A percentile compares a stretch with the other conserved stretches of the same genome.
Conservation (phyloP, 345 rosid genomes). For the Gossypium rotundifolium region DNA sequence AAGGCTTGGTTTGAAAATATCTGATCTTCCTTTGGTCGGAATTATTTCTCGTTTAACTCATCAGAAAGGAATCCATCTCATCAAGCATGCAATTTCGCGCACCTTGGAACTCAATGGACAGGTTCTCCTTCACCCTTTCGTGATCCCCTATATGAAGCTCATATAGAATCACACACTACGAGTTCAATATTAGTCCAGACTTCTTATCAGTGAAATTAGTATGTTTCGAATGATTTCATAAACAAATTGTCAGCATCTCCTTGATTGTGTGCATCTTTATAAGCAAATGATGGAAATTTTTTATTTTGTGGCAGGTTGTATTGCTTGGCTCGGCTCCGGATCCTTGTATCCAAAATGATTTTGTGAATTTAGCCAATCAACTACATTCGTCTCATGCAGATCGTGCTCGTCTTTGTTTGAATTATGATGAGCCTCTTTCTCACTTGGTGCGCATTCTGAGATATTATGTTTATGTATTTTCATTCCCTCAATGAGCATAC, state of each 20-base stretch:
- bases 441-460: conserved; percentile 58
- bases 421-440: conserved; percentile 94
- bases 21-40: conserved; percentile 73
- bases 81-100: conserved; percentile 81
- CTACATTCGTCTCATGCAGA: conserved; percentile 61
- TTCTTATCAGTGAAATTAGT: not conserved
- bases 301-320: conserved; percentile 57
- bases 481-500: not conserved
- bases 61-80: conserved; percentile 94
- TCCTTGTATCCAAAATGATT: conserved; percentile 89
- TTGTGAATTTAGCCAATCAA: conserved; percentile 68
- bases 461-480: not conserved
- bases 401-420: conserved; percentile 75
- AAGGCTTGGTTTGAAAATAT: conserved; percentile 53
- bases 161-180: not conserved
- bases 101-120: conserved; percentile 82
- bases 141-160: not conserved
- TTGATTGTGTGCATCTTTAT: not conserved
- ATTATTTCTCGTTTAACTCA: conserved; percentile 84
- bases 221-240: not conserved
- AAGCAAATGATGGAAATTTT: conserved; percentile 10
- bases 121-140: conserved; percentile 26
- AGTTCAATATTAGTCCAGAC: not conserved
- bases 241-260: not conserved
- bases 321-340: conserved; percentile 97